Percentiles rank a stretch among this genome's conserved stretches.
Evolutionary conservation across 2,329 filamentous ascomycete genomes (phyloP).

Genomic region (Metarhizium guizhouense): DNA sequence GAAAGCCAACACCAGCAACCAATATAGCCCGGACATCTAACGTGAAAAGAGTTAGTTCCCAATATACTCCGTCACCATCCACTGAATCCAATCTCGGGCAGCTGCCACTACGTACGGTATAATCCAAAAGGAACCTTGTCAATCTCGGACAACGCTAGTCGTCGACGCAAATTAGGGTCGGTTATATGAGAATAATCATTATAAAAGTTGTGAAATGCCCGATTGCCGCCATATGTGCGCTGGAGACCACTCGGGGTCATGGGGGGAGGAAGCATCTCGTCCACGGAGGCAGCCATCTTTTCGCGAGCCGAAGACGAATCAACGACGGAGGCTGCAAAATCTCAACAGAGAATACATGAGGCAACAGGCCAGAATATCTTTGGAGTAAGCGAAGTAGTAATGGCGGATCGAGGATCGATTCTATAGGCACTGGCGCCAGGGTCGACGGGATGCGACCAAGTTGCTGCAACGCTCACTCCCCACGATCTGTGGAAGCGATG

Average conservation of each 20-base stretch:
- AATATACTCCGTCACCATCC: background rate
- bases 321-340: conserved; percentile 7
- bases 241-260: conserved; percentile 23
- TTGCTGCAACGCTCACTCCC: background rate
- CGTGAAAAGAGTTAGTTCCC: background rate
- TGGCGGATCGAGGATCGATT: background rate
- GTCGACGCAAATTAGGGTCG: conserved; percentile 68
- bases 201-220: conserved; percentile 66
- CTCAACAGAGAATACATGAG: conserved; percentile 18
- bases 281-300: conserved; percentile 21
- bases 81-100: background rate
- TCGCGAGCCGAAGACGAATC: conserved; percentile 2
- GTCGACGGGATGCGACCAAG: background rate
- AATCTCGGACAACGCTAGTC: conserved; percentile 69
- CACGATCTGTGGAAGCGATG: background rate
- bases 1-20: conserved; percentile 75
- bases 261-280: conserved; percentile 34
- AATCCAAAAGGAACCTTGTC: conserved; percentile 70
- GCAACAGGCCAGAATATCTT: background rate
- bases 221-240: conserved; percentile 52
- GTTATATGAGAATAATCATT: conserved; percentile 57
- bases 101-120: conserved; percentile 40
- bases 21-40: conserved; percentile 61
- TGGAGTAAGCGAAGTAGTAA: background rate
- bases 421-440: background rate